Evolutionary conservation across 345 rosid genomes (phyloP), one percentile per base, ranked within the genome.

Genomic region (Microcos paniculata): DNA sequence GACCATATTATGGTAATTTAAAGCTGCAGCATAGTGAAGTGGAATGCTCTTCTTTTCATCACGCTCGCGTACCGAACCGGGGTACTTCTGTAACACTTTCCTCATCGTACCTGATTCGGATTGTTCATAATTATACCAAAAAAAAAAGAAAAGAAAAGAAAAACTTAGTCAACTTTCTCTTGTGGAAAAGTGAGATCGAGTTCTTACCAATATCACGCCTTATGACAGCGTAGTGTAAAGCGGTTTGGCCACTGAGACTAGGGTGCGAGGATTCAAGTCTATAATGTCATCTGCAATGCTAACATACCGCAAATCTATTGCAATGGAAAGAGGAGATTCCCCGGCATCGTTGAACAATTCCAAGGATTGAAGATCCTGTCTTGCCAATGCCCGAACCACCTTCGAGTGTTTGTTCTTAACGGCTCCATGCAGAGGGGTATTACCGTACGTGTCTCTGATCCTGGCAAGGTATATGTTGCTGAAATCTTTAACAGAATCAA

Each of bases 21-120:
- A 45, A 12, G 55, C 43, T 2, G 76, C 79, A 0, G 79, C 82
- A 45, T 55, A 48, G 65, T 71, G 62, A 55, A 76, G 73, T 0
- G 79, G 56, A 53, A 16, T 71, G 31, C 72, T 21, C 5, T 18
- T 33, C 10, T 18, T 33, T 4, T 24, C 12, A 45, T 74, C 82
- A 23, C 6, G 48, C 23, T 4, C 16, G 16, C 6, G 0, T n/a
- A 49, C n/a, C 3, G 21, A 49, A 16, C 2, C 53, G 1, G 7
- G 21, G 0, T 5, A 0, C 18, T 49, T 49, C 6, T 16, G 16
- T 4, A 1, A 18, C 19, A 49, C 16, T 18, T 4, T 16, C 2
- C 6, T 18, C 8, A 49, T 0, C 13, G 5, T 30, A 63, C 15
- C 45, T 35, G n/a, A 6, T n/a, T n/a, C n/a, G n/a, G n/a, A n/a